Conservation (phyloP, 2,329 filamentous ascomycete species). For the Curvularia sp. region DNA sequence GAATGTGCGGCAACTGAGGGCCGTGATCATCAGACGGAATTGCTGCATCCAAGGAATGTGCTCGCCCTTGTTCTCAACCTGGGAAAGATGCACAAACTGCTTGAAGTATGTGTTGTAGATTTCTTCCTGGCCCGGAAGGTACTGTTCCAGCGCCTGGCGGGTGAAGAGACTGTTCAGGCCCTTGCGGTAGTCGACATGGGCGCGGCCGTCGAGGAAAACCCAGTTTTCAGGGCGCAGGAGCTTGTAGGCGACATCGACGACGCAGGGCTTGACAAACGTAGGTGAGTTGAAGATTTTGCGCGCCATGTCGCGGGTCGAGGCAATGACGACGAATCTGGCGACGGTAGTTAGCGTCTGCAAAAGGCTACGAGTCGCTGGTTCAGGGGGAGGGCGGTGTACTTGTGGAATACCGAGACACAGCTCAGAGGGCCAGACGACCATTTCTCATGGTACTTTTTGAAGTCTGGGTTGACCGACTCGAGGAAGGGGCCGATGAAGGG, state of each 20-base stretch:
- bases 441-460: constrained; percentile 88
- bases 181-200: constrained; percentile 96
- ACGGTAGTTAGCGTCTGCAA: constrained; percentile 24
- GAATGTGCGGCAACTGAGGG: constrained; percentile 94
- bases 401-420: constrained; percentile 99
- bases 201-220: constrained; percentile 96
- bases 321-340: constrained; percentile 90
- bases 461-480: constrained; percentile 88
- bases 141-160: constrained; percentile 82
- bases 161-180: constrained; percentile 95
- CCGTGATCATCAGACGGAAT: constrained; percentile 94
- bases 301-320: constrained; percentile 91
- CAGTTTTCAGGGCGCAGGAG: constrained; percentile 91
- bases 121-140: constrained; percentile 90
- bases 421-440: constrained; percentile 91
- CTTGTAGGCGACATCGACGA: constrained; percentile 93
- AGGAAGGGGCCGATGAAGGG: constrained; percentile 86
- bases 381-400: constrained; percentile 63
- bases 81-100: constrained; percentile 75
- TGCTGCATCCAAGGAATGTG: constrained; percentile 86
- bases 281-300: constrained; percentile 98
- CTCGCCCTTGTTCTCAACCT: constrained; percentile 71
- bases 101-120: constrained; percentile 89
- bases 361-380: neutral
- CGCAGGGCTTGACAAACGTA: constrained; percentile 88